Percentiles rank a stretch among this genome's conserved stretches.
These are phyloP conservation scores for Oryza longistaminata DNA, from an alignment of 176 grass and related monocot species.

Conservation along the genomic window DNA sequence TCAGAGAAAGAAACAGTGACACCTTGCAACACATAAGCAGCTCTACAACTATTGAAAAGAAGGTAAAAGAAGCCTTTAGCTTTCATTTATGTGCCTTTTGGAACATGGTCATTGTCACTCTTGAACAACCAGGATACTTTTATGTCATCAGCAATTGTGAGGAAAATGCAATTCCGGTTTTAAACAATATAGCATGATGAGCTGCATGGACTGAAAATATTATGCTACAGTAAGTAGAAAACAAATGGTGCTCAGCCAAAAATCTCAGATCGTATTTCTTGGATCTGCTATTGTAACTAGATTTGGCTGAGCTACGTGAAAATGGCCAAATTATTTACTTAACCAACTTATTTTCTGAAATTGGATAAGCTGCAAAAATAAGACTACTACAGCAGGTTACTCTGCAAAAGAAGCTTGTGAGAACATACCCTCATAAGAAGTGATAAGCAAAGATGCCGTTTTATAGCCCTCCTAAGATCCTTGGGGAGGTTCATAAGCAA, in stretches of 20 bases:
- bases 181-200: background rate
- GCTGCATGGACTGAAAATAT: background rate
- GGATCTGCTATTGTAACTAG: too few species aligned
- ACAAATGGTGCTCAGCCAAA: background rate
- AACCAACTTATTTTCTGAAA: conserved; percentile 20
- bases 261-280: background rate
- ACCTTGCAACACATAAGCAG: background rate
- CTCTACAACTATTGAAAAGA: background rate
- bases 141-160: background rate
- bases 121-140: background rate
- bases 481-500: conserved; percentile 84
- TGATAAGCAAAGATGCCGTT: conserved; percentile 81
- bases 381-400: conserved; percentile 6
- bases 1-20: background rate
- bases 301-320: background rate
- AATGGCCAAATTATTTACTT: background rate
- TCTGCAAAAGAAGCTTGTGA: background rate
- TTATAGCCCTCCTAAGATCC: conserved; percentile 88
- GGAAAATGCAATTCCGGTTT: background rate
- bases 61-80: background rate
- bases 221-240: background rate
- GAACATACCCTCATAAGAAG: conserved; percentile 82
- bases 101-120: background rate
- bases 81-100: background rate
- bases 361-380: background rate